These are phyloP conservation scores for Mycosphaerella arachidis DNA, from an alignment of 2,329 filamentous ascomycete species.

Conservation along the genomic window DNA sequence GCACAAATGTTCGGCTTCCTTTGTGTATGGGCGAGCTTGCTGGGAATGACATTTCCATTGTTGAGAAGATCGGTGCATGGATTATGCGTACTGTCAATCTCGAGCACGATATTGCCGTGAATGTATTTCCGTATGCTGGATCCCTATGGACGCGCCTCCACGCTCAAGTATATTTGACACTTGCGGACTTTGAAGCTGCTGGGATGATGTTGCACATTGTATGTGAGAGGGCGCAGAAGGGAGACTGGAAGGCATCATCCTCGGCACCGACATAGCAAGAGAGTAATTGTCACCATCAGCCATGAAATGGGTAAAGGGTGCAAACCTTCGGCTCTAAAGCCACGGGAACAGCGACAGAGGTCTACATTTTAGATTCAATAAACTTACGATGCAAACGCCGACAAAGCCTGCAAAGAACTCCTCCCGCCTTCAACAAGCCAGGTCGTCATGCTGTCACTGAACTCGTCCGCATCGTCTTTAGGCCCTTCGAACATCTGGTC, in stretches of 20 bases:
- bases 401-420: too few species aligned
- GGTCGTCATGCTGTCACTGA: too few species aligned
- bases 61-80: conserved; percentile 37
- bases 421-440: too few species aligned
- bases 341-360: too few species aligned
- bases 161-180: conserved; percentile 74
- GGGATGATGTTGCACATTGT: conserved; percentile 1
- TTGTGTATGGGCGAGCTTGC: conserved; percentile 42
- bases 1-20: conserved; percentile 62
- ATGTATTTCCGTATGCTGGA: conserved; percentile 56
- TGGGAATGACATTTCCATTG: conserved; percentile 26
- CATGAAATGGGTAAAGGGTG: too few species aligned
- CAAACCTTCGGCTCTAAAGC: too few species aligned
- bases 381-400: too few species aligned
- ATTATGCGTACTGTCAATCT: conserved; percentile 39
- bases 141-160: conserved; percentile 68
- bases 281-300: too few species aligned
- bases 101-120: conserved; percentile 68
- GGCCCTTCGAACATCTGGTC: too few species aligned
- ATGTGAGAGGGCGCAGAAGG: not conserved
- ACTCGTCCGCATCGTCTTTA: too few species aligned
- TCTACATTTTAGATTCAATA: too few species aligned
- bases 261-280: not conserved
- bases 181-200: conserved; percentile 62
- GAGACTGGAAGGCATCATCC: not conserved